These are phyloP conservation scores for Lichtheimia corymbifera DNA, from an alignment of 371 early-diverging fungal genomes.

Conservation along the genomic window DNA sequence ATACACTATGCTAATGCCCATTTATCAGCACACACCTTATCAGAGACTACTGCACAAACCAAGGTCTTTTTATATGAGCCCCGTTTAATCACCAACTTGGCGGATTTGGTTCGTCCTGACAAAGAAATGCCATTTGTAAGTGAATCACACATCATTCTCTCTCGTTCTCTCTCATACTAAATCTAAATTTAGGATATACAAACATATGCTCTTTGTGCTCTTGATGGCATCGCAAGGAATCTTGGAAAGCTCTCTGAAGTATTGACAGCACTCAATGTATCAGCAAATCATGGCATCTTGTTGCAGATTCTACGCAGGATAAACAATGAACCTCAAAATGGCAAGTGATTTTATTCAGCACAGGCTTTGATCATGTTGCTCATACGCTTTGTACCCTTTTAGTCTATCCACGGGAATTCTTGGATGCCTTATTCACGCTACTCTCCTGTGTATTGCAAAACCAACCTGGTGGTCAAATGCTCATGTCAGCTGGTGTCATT, in stretches of 20 bases:
- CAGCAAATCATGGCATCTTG: constrained; percentile 91
- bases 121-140: constrained; percentile 56
- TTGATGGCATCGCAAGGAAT: constrained; percentile 84
- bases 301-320: constrained; percentile 78
- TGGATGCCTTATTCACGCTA: constrained; percentile 84
- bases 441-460: constrained; percentile 75
- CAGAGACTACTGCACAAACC: constrained; percentile 72
- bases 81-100: constrained; percentile 73
- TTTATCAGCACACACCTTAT: constrained; percentile 54
- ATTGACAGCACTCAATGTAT: constrained; percentile 84
- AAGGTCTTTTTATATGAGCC: constrained; percentile 86
- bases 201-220: constrained; percentile 74
- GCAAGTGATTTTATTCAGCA: constrained; percentile 13
- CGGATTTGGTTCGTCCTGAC: constrained; percentile 78
- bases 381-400: constrained; percentile 3
- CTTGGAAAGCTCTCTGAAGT: constrained; percentile 79
- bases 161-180: too few species aligned
- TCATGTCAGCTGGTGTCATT: constrained; percentile 89
- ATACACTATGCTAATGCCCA: neutral
- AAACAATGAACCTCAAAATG: constrained; percentile 45
- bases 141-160: too few species aligned
- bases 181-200: constrained; percentile 43
- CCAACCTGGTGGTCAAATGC: constrained; percentile 85
- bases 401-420: constrained; percentile 69
- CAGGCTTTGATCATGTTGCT: neutral